Evolutionary conservation across 257 asterid species (phyloP), one percentile per base, ranked within the genome.

Genomic region (Solanum medicagineum): DNA sequence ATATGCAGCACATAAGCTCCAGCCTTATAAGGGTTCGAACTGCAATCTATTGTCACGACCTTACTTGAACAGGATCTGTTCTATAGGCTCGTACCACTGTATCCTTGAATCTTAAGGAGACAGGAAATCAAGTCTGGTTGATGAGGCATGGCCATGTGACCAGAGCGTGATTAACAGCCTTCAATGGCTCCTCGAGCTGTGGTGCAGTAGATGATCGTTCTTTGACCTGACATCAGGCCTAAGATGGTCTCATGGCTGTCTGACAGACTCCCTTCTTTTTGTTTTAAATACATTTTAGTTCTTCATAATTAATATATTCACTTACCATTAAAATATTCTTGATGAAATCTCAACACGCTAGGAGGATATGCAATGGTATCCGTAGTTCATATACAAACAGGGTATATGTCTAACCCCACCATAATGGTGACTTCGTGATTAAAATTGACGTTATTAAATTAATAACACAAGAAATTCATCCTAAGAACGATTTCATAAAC

Each of bases 61-160:
- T 59, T 59, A 59, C 65, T 4, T 59, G 29, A 59, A 59, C 63
- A 57, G 63, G 63, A 57, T 57, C 63, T 57, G 63, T 57, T 57
- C 63, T 57, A 57, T 19, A 57, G 63, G 63, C 63, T 57, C 26
- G 63, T 57, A 57, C 85, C 81, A 66, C 88, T 59, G 49, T 45
- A 70, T 86, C 69, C 84, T 68, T 81, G 68, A 81, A 12, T 70
- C 70, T 56, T 81, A 81, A 70, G 85, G 79, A 86, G 88, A 86
- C 55, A 68, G 77, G 84, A 85, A 81, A 74, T 1, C 47, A 69
- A 81, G 86, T 65, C 81, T 79, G 85, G 89, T 84, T 66, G 87
- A 84, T 87, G 89, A 84, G 5, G 1, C 2, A 77, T 16, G 57
- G 8, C 59, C 73, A 14, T 73, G 51, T 1, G 82, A 69, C 1